Percentiles rank a stretch among this genome's conserved stretches.
These are phyloP conservation scores for Puccinia horiana DNA, from an alignment of 1,284 basidiomycete genomes.

Conservation along the genomic window DNA sequence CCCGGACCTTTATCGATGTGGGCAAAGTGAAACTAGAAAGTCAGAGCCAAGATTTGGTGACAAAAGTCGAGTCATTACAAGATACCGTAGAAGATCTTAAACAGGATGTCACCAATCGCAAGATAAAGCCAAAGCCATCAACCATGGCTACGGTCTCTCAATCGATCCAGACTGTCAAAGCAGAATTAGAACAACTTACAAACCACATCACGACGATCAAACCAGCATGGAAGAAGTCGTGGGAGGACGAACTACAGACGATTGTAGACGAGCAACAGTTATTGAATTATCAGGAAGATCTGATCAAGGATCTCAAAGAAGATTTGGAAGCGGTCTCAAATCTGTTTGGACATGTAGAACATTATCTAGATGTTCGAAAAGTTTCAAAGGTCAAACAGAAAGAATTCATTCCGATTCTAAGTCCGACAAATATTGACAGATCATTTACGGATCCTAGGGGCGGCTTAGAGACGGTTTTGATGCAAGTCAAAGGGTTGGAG, in stretches of 20 bases:
- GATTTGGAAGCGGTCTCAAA: constrained; percentile 84
- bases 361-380: constrained; percentile 57
- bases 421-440: constrained; percentile 52
- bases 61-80: constrained; percentile 88
- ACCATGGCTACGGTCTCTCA: constrained; percentile 73
- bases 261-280: constrained; percentile 97
- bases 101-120: constrained; percentile 86
- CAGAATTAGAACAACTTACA: constrained; percentile 75
- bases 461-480: constrained; percentile 72
- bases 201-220: constrained; percentile 85
- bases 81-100: constrained; percentile 88
- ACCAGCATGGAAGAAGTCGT: constrained; percentile 98
- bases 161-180: constrained; percentile 71
- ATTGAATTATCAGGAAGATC: constrained; percentile 85
- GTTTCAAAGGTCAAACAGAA: constrained; percentile 36
- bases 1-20: constrained; percentile 82
- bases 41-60: constrained; percentile 84
- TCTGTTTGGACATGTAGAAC: constrained; percentile 81
- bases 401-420: constrained; percentile 59
- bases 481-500: constrained; percentile 80
- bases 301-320: constrained; percentile 81
- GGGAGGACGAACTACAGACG: constrained; percentile 92
- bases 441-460: constrained; percentile 12
- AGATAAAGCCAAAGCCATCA: constrained; percentile 76
- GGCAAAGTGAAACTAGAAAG: constrained; percentile 86